These are phyloP conservation scores for Cytospora chrysosperma DNA, from an alignment of 2,329 filamentous ascomycete genomes.

Conservation along the genomic window DNA sequence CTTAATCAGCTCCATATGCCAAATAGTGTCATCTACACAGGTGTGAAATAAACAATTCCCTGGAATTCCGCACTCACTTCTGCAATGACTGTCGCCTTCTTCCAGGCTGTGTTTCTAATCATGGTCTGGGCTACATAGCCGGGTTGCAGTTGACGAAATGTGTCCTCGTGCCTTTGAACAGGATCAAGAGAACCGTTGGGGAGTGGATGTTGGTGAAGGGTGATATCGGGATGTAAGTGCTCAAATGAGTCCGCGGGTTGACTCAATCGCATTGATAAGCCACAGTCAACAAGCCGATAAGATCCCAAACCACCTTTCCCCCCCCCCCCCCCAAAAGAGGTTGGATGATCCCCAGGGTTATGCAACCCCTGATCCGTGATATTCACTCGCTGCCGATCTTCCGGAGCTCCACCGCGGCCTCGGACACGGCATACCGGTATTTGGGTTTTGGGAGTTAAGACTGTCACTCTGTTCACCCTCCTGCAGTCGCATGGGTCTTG, in stretches of 20 bases:
- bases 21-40: no score
- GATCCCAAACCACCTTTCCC: not conserved
- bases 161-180: not conserved
- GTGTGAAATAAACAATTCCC: no score
- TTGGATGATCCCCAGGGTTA: not conserved
- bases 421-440: no score
- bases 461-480: no score
- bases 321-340: not conserved
- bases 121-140: constrained; percentile 34
- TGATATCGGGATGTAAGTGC: not conserved
- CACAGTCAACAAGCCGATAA: constrained; percentile 1
- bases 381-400: no score
- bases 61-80: constrained; percentile 32
- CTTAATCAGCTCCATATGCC: not conserved
- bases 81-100: constrained; percentile 38
- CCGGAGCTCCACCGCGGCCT: no score
- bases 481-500: no score
- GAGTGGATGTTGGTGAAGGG: not conserved
- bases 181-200: no score
- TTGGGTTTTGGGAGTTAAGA: no score
- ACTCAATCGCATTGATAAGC: constrained; percentile 1
- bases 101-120: constrained; percentile 42
- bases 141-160: not conserved
- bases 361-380: not conserved
- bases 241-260: not conserved